Evolutionary conservation across 2,329 filamentous ascomycete genomes (phyloP), one percentile per base, ranked within the genome.

Genomic region (Fusarium temperatum): DNA sequence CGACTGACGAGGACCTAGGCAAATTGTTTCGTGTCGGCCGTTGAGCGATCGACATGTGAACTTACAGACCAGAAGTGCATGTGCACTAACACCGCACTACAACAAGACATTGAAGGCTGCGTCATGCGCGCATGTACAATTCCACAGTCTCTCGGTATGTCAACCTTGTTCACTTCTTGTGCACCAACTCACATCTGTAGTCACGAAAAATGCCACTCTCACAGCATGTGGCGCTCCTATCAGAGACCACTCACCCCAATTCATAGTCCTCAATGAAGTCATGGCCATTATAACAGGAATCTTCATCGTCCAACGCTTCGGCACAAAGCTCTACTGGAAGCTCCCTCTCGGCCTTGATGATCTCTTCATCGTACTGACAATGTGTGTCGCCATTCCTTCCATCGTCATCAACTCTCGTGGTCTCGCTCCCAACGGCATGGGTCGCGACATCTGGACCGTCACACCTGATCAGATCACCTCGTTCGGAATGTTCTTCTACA

Each of bases 381-480:
- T 81, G 26, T 11, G 78, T 22, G 36, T 72, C 5, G 80, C 79
- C 5, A 70, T 83, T 2, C 80, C 81, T 0, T 78, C 72, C 26
- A 78, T 79, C 1, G 69, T 81, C 5, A 77, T 85, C 57, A 79
- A 64, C 65, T 73, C 80, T 1, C 63, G 80, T n/a, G 80, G 81
- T 14, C 73, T 80, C 7, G 75, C 73, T 2, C 74, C 80, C 36
- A 81, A 85, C 57, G 88, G 87, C 3, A 78, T 89, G 13, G 87
- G 87, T 12, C 82, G 77, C 24, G 87, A 89, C 54, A 81, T 88
- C 22, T 89, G 87, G 87, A 87, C 85, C 0, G 68, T 89, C 9
- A 67, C 80, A 0, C 77, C 81, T 1, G 76, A 81, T 1, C 73
- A 82, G 22, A 83, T 90, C 51, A 86, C 83, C 35, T 76, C 77